These are phyloP conservation scores for Amanita fuliginea DNA, from an alignment of 768 basidiomycete species.

Conservation along the genomic window DNA sequence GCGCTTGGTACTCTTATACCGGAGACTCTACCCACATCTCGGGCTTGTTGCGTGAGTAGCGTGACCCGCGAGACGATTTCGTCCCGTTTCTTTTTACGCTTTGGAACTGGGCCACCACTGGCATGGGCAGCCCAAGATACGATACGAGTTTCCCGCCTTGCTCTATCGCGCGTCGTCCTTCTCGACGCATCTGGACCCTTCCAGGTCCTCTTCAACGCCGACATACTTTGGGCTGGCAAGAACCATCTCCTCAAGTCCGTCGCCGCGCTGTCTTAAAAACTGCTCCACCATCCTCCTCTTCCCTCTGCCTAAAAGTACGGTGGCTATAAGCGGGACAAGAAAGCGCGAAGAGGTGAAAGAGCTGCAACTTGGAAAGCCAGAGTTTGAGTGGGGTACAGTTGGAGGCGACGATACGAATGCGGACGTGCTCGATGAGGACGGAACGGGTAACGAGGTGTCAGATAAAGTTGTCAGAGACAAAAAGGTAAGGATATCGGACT, in stretches of 20 bases:
- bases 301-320: conserved; percentile 8
- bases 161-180: background rate
- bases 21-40: conserved; percentile 20
- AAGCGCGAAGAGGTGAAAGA: conserved; percentile 14
- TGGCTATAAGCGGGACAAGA: conserved; percentile 20
- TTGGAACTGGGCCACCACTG: too few relatives aligned
- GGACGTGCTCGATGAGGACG: background rate
- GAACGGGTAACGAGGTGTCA: background rate
- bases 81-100: too few relatives aligned
- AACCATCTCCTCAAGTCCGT: conserved; percentile 14
- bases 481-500: background rate
- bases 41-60: background rate
- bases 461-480: background rate
- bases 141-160: too few relatives aligned
- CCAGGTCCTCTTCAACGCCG: conserved; percentile 6
- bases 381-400: background rate
- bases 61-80: too few relatives aligned
- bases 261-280: conserved; percentile 1
- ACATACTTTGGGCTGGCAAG: conserved; percentile 14
- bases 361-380: conserved; percentile 2
- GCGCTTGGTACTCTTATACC: conserved; percentile 41
- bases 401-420: background rate
- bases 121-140: too few relatives aligned
- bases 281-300: conserved; percentile 5
- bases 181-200: background rate